Conservation (phyloP, 768 basidiomycete species). For the Asterophora lycoperdoides region DNA sequence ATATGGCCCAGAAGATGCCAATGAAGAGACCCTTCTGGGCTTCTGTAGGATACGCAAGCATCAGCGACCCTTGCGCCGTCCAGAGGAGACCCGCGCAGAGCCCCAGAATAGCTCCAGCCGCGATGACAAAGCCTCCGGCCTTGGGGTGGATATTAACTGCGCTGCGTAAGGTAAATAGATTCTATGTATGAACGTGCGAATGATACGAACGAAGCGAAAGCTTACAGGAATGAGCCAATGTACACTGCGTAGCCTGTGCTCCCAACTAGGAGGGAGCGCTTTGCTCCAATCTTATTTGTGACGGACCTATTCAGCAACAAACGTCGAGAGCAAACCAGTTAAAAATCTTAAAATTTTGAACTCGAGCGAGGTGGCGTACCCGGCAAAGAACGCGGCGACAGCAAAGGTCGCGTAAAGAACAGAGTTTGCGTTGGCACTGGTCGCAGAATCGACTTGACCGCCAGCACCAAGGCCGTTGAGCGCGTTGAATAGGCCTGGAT, state of each 20-base stretch:
- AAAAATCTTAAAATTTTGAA: not conserved
- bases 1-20: slow-evolving; percentile 79
- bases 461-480: slow-evolving; percentile 61
- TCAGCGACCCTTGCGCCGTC: slow-evolving; percentile 83
- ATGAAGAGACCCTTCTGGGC: slow-evolving; percentile 73
- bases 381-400: slow-evolving; percentile 61
- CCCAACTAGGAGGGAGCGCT: slow-evolving; percentile 69
- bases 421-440: slow-evolving; percentile 52
- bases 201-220: not conserved
- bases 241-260: slow-evolving; percentile 74
- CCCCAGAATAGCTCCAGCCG: slow-evolving; percentile 69
- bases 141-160: slow-evolving; percentile 64
- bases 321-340: not conserved
- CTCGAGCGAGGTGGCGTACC: slow-evolving; percentile 34
- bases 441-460: slow-evolving; percentile 50
- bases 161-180: slow-evolving; percentile 28
- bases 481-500: slow-evolving; percentile 58
- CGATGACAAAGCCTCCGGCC: slow-evolving; percentile 62
- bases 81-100: slow-evolving; percentile 69
- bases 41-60: slow-evolving; percentile 83
- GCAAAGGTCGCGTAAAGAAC: slow-evolving; percentile 61
- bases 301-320: slow-evolving; percentile 45
- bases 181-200: not conserved
- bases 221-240: slow-evolving; percentile 69
- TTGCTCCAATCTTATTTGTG: slow-evolving; percentile 78